Conservation (phyloP, 2,329 filamentous ascomycete genomes). For the Camptophora hylomeconis region DNA sequence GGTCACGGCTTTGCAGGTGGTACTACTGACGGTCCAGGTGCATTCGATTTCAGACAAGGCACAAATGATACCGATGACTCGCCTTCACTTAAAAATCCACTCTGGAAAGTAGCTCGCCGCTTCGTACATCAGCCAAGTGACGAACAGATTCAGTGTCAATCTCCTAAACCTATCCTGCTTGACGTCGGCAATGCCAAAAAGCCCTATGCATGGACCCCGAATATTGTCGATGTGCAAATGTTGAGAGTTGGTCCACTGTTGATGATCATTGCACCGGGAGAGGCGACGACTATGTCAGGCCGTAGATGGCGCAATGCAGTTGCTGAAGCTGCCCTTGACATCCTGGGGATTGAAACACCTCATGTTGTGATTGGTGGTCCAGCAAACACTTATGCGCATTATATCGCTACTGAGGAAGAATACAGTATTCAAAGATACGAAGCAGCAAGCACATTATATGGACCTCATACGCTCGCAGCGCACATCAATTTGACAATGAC, state of each 20-base stretch:
- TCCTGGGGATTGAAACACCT: conserved; percentile 40
- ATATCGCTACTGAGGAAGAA: conserved; percentile 66
- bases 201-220: conserved; percentile 82
- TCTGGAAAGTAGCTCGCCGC: conserved; percentile 67
- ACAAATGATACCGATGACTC: conserved; percentile 48
- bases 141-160: conserved; percentile 63
- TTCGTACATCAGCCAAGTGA: conserved; percentile 57
- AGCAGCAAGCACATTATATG: conserved; percentile 84
- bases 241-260: conserved; percentile 74
- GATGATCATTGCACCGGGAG: conserved; percentile 72
- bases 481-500: conserved; percentile 77
- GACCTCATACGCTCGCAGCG: conserved; percentile 66
- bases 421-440: conserved; percentile 82
- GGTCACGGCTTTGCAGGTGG: conserved; percentile 90
- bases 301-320: conserved; percentile 72
- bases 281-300: conserved; percentile 86
- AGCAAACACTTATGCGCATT: conserved; percentile 82
- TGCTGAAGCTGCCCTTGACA: conserved; percentile 37
- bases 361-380: conserved; percentile 79
- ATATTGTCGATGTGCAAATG: conserved; percentile 78
- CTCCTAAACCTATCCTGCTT: conserved; percentile 70
- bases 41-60: conserved; percentile 78
- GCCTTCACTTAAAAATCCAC: conserved; percentile 55
- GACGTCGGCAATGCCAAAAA: conserved; percentile 69
- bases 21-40: conserved; percentile 80